These are phyloP conservation scores for Picochlorum sp. DNA, from an alignment of 139 green algal species.

Conservation along the genomic window DNA sequence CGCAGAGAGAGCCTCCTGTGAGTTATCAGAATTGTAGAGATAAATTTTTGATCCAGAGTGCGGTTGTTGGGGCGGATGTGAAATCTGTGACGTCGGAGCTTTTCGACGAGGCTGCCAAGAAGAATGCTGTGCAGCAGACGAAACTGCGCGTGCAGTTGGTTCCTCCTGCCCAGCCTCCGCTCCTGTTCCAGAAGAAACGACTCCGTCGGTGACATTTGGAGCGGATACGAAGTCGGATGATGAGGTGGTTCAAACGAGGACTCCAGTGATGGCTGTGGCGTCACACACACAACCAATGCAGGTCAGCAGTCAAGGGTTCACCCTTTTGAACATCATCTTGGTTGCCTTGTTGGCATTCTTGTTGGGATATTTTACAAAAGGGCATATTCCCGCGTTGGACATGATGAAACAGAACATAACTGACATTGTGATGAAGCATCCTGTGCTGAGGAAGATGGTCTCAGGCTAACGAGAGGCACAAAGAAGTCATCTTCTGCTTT, in stretches of 20 bases:
- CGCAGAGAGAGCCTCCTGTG: slow-evolving; percentile 39
- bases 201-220: slow-evolving; percentile 5
- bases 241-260: neutral
- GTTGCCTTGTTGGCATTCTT: slow-evolving; percentile 42
- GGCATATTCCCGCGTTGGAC: neutral
- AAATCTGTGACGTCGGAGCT: slow-evolving; percentile 36
- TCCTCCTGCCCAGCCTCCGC: slow-evolving; percentile 47
- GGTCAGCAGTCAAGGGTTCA: neutral
- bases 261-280: neutral
- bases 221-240: neutral
- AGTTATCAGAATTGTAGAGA: slow-evolving; percentile 46
- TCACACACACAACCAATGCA: neutral
- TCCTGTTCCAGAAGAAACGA: slow-evolving; percentile 49
- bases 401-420: too few relatives aligned
- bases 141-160: slow-evolving; percentile 61
- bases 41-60: slow-evolving; percentile 76
- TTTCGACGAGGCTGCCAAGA: slow-evolving; percentile 37
- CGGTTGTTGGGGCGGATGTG: slow-evolving; percentile 19
- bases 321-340: slow-evolving; percentile 32
- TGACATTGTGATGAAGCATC: too few relatives aligned
- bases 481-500: too few relatives aligned
- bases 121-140: slow-evolving; percentile 37
- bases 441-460: too few relatives aligned
- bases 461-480: too few relatives aligned
- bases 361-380: slow-evolving; percentile 14